A percentile compares a stretch with the other conserved stretches of the same genome.
Evolutionary conservation across 768 basidiomycete species (phyloP).

Genomic region (Termitomyces sp.): DNA sequence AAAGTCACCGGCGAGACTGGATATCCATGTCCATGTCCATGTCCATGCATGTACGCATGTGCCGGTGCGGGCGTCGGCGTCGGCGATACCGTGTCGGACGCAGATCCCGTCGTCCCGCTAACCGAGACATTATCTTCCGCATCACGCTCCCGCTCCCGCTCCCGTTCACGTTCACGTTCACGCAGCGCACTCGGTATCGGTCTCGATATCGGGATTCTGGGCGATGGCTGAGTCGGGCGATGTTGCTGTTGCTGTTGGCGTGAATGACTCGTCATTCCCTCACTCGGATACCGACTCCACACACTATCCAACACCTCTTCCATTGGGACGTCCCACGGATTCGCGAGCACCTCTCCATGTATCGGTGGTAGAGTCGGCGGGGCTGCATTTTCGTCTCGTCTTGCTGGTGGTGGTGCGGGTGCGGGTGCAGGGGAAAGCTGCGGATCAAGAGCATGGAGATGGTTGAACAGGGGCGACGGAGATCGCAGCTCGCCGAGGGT

Average conservation of each 20-base stretch:
- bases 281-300: not conserved
- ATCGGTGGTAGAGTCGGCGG: slow-evolving; percentile 14
- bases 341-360: not conserved
- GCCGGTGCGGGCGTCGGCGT: not conserved
- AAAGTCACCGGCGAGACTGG: no score
- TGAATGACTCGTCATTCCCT: no score
- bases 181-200: not conserved
- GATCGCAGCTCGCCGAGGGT: slow-evolving; percentile 11
- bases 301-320: slow-evolving; percentile 4
- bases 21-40: not conserved
- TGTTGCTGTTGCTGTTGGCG: no score
- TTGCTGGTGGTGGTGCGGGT: not conserved
- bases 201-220: not conserved
- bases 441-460: slow-evolving; percentile 4
- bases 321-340: slow-evolving; percentile 3
- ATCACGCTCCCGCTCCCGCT: not conserved
- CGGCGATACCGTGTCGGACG: not conserved
- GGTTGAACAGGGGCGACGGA: slow-evolving; percentile 12
- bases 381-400: not conserved
- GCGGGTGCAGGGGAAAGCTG: not conserved
- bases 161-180: not conserved
- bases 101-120: not conserved
- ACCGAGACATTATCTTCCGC: not conserved
- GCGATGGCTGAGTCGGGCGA: not conserved
- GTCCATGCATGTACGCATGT: not conserved